Percentiles rank a stretch among this genome's conserved stretches.
Conservation (phyloP, 768 basidiomycete species). For the Thelephora ganbajun region DNA sequence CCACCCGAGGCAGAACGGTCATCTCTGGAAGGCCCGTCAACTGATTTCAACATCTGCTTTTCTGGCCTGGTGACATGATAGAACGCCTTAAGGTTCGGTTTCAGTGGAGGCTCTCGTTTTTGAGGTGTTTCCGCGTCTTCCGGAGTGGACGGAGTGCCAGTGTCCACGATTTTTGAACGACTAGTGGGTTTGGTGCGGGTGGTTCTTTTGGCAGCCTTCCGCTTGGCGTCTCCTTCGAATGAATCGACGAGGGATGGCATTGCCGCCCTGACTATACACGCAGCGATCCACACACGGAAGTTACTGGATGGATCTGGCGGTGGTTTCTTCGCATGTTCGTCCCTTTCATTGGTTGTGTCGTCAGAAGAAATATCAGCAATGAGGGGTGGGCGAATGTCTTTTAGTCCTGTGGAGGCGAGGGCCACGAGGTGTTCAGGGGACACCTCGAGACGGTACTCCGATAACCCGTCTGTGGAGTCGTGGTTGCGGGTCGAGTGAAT, state of each 20-base stretch:
- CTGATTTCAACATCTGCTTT: too few relatives aligned
- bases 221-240: conserved; percentile 36
- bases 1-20: too few relatives aligned
- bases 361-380: conserved; percentile 12
- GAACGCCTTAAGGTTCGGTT: too few relatives aligned
- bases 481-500: conserved; percentile 57
- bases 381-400: conserved; percentile 34
- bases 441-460: conserved; percentile 75
- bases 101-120: too few relatives aligned
- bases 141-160: too few relatives aligned
- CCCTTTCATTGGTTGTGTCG: conserved; percentile 34
- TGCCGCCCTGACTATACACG: conserved; percentile 55
- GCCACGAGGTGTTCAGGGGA: conserved; percentile 52
- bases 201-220: conserved; percentile 37
- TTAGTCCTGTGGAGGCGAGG: conserved; percentile 51
- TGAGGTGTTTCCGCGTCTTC: too few relatives aligned
- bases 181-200: not conserved
- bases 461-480: conserved; percentile 50
- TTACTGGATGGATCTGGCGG: conserved; percentile 40
- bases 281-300: conserved; percentile 71
- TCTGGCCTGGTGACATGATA: too few relatives aligned
- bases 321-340: conserved; percentile 31
- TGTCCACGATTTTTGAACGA: not conserved
- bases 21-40: too few relatives aligned
- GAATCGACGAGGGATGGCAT: conserved; percentile 51